A percentile compares a stretch with the other conserved stretches of the same genome.
phyloP scores from a whole-genome alignment of 2,329 filamentous ascomycete species.

The Chaetomium olivaceum region DNA sequence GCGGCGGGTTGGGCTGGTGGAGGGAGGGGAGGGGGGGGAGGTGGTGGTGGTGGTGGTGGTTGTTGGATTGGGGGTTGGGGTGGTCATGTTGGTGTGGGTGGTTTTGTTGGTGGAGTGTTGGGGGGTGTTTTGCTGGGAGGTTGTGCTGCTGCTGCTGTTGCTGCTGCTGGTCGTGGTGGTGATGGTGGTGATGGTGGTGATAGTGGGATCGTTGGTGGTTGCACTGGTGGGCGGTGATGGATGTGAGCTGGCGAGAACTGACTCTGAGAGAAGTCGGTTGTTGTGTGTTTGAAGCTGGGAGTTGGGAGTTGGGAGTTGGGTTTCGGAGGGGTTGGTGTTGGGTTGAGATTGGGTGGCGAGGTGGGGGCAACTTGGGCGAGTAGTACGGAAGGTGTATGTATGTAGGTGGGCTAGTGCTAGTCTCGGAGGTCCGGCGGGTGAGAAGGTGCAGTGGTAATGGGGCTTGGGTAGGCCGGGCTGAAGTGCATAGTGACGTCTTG shows the following conservation, averaged over 20 bases:
- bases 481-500: neutral
- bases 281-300: neutral
- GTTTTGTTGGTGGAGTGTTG: neutral
- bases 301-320: neutral
- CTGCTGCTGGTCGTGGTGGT: neutral
- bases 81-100: neutral
- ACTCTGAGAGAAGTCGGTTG: neutral
- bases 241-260: neutral
- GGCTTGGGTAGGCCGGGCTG: neutral
- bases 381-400: neutral
- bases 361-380: neutral
- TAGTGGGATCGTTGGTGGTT: no score
- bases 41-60: no score
- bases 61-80: neutral
- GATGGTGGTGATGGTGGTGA: neutral
- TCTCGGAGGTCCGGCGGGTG: constrained; percentile 19
- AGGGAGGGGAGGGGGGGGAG: no score
- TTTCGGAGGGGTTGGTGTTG: neutral
- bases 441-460: neutral
- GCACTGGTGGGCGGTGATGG: no score
- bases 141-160: neutral
- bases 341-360: neutral
- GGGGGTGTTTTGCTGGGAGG: neutral
- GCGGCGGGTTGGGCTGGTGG: neutral
- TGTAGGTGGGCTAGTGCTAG: neutral